Evolutionary conservation across 176 grass and related monocot genomes (phyloP).

Genomic region (Elymus sibiricus): DNA sequence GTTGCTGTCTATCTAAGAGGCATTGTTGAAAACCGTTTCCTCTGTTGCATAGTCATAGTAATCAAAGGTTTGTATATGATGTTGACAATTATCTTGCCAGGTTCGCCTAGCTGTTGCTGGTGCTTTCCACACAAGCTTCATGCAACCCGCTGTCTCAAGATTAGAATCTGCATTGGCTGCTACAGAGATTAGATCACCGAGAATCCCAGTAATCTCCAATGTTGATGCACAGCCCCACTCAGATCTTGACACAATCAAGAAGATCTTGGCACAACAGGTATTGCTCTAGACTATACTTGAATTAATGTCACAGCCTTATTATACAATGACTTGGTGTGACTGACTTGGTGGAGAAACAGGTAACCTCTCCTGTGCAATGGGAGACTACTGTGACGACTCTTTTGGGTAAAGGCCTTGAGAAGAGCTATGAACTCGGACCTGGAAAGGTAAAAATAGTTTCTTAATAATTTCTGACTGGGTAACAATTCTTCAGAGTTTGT

Average conservation of each 20-base stretch:
- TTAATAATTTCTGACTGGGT: background rate
- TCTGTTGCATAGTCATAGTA: background rate
- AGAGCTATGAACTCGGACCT: slow-evolving; percentile 93
- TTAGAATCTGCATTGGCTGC: slow-evolving; percentile 70
- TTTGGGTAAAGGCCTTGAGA: slow-evolving; percentile 85
- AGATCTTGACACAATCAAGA: slow-evolving; percentile 78
- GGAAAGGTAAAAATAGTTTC: slow-evolving; percentile 67
- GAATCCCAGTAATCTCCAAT: slow-evolving; percentile 95
- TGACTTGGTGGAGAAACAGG: slow-evolving; percentile 35
- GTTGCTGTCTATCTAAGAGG: background rate
- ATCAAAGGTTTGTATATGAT: background rate
- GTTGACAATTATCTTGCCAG: slow-evolving; percentile 31
- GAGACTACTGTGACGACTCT: slow-evolving; percentile 83
- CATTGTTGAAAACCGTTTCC: background rate
- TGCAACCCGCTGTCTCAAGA: slow-evolving; percentile 86
- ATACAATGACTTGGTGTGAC: slow-evolving; percentile 10
- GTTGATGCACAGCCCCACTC: slow-evolving; percentile 80
- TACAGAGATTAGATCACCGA: slow-evolving; percentile 73
- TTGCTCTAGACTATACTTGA: slow-evolving; percentile 3
- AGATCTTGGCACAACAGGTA: slow-evolving; percentile 78
- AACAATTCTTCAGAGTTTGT: background rate
- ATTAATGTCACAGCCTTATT: background rate
- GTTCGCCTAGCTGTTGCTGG: slow-evolving; percentile 82
- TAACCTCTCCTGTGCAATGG: slow-evolving; percentile 91
- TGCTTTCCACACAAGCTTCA: slow-evolving; percentile 93